Evolutionary conservation across 208 protist genomes (phyloP), one percentile per base, ranked within the genome.

Genomic region (Crithidia fasciculata): DNA sequence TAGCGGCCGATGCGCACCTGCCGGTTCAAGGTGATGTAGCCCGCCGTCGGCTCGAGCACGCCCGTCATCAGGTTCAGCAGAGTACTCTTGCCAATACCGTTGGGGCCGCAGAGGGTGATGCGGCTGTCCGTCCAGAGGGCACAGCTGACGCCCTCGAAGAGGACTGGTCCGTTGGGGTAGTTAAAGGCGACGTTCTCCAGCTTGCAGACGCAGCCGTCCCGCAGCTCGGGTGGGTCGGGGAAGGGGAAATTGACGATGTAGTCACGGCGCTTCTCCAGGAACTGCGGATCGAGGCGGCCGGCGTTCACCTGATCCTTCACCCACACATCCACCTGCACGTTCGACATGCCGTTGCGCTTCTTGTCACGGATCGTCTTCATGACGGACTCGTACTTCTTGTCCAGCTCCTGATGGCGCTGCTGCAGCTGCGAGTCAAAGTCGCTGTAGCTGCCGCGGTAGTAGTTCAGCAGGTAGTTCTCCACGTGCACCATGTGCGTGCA

Each of bases 401-500:
- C 91, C 40, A 94, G 58, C 74, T 95, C 90, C 59, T 90, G 81
- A 68, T 95, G 88, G 10, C 81, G 78, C 69, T 93, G 88, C 58
- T 87, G 75, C 63, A 97, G 72, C 76, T 94, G 87, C 72, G 74
- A 78, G 54, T 89, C 83, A 67, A 96, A 95, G 53, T 78, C 75
- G 67, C 77, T 89, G 81, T 89, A 95, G 60, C 79, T 82, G 62
- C 93, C 93, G 39, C 80, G 81, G 80, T 96, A 98, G 76, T 95
- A 96, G 62, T 86, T 89, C 9, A 98, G 90, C 72, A 92, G 86
- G 78, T 93, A 82, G 74, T 92, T 90, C 69, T 96, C 86, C 44
- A 98, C 88, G 81, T 98, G 90, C 39, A 98, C 85, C 75, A 98
- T 98, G 87, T 98, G 85, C 59, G 89, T 98, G 80, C 93, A 98